Evolutionary conservation across 768 basidiomycete genomes (phyloP), one percentile per base, ranked within the genome.

Genomic region (Terana coerulea): DNA sequence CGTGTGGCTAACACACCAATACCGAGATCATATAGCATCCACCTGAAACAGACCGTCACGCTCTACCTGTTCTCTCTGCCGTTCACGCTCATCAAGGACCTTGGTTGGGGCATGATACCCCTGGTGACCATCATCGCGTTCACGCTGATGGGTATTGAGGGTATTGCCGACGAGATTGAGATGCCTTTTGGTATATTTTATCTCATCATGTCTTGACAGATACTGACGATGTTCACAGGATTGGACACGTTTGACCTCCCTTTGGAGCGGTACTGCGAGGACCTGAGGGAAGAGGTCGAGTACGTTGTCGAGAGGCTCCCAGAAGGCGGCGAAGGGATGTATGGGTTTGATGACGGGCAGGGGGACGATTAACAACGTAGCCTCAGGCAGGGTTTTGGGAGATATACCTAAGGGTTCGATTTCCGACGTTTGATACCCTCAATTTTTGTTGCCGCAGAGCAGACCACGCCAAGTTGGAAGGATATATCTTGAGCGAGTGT

Each of bases 21-120:
- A 44, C 91, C 89, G 17, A 69, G 79, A 34, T 85, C 85, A 33
- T 91, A 92, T 59, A 83, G 88, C 34, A 87, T 98, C 53, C 94
- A 97, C 68, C 72, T 95, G 61, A 95, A 95, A 66, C 95, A 98
- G 83, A 91, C 88, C 57, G 90, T 95, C n/a, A 86, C 88, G 1
- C 69, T 95, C 0, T 97, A 95, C 71, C 81, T 98, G 7, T 93
- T 94, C 64, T 83, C 91, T 17, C 77, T 98, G 7, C 95, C 95
- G 4, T 80, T 95, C 59, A 89, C 88, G 1, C 77, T 98, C 26
- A 82, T 94, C 39, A 78, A 83, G 49, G 86, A 92, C 40, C 74
- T 95, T 59, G 85, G 85, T 29, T 93, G 90, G 88, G 79, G 75
- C 41, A 88, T 88, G 63, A 75, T 95, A 9, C 89, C 88, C n/a